Evolutionary conservation across 768 basidiomycete genomes (phyloP).

Genomic region (Trametes maxima): DNA sequence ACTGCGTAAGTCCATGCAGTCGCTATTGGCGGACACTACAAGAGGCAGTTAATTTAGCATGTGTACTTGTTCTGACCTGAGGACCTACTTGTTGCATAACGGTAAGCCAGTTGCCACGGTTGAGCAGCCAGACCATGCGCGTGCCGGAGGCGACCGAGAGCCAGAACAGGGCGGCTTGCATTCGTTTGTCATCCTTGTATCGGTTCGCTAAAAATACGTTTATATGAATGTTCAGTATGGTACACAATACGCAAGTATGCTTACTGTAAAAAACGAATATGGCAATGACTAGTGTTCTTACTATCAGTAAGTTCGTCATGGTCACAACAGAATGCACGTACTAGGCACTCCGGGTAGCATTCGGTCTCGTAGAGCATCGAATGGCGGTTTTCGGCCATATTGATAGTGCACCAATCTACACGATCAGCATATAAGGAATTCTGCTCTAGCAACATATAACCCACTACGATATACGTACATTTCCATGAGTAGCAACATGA

Average conservation of each 20-base stretch:
- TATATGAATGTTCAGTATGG: not conserved
- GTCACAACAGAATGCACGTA: conserved; percentile 39
- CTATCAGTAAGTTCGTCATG: not conserved
- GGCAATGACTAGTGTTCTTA: conserved; percentile 55
- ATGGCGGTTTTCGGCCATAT: conserved; percentile 62
- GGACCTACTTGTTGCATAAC: conserved; percentile 72
- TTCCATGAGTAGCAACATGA: conserved; percentile 79
- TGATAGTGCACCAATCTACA: conserved; percentile 76
- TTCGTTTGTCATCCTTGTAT: conserved; percentile 55
- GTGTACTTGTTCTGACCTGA: not conserved
- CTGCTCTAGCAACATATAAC: too few relatives aligned
- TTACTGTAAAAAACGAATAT: conserved; percentile 77
- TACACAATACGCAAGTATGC: conserved; percentile 27
- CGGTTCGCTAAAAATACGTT: conserved; percentile 55
- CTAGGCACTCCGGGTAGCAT: conserved; percentile 73
- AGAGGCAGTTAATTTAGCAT: conserved; percentile 4
- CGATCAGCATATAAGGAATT: not conserved
- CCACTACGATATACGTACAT: conserved; percentile 55
- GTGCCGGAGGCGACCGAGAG: conserved; percentile 59
- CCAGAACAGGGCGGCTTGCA: conserved; percentile 61
- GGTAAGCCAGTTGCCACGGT: conserved; percentile 65
- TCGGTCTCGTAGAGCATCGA: conserved; percentile 52
- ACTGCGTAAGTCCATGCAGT: conserved; percentile 80
- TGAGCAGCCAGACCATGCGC: conserved; percentile 72
- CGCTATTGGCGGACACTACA: conserved; percentile 73